Percentiles rank a stretch among this genome's conserved stretches.
These are phyloP conservation scores for Exophiala bonariae DNA, from an alignment of 2,329 filamentous ascomycete genomes.

Conservation along the genomic window DNA sequence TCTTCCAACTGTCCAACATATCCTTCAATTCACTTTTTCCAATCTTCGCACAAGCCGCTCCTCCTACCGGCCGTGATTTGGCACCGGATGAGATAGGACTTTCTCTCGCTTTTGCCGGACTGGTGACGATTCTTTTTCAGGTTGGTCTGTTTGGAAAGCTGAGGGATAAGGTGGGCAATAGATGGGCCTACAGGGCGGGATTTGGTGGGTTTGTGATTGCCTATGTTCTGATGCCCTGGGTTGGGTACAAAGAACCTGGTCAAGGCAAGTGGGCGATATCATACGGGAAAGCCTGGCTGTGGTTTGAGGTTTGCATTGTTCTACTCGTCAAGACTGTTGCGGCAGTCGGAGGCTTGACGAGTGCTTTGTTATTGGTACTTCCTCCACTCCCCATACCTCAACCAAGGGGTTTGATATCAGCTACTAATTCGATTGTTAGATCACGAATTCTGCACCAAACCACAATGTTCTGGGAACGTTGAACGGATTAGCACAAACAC, in stretches of 20 bases:
- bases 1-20: conserved; percentile 92
- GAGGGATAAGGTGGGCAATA: conserved; percentile 78
- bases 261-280: conserved; percentile 53
- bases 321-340: conserved; percentile 88
- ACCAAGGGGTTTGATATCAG: conserved; percentile 2
- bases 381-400: not conserved
- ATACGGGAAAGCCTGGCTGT: conserved; percentile 69
- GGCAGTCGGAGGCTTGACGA: conserved; percentile 84
- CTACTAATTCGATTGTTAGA: conserved; percentile 49
- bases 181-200: conserved; percentile 76
- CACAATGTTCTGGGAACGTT: conserved; percentile 83
- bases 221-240: conserved; percentile 85
- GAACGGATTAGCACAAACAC: conserved; percentile 90
- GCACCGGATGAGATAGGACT: conserved; percentile 80
- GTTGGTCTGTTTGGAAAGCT: conserved; percentile 78
- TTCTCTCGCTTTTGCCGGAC: conserved; percentile 78
- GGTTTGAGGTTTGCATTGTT: conserved; percentile 75
- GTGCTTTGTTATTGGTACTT: conserved; percentile 79
- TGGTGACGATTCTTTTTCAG: conserved; percentile 87
- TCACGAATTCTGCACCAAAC: conserved; percentile 89
- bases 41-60: conserved; percentile 76
- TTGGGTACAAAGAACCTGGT: conserved; percentile 68
- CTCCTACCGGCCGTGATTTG: conserved; percentile 75
- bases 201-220: conserved; percentile 77
- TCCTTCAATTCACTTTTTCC: conserved; percentile 95